Percentiles rank a stretch among this genome's conserved stretches.
phyloP scores from a whole-genome alignment of 257 asterid genomes.

The Pogostemon cablin region DNA sequence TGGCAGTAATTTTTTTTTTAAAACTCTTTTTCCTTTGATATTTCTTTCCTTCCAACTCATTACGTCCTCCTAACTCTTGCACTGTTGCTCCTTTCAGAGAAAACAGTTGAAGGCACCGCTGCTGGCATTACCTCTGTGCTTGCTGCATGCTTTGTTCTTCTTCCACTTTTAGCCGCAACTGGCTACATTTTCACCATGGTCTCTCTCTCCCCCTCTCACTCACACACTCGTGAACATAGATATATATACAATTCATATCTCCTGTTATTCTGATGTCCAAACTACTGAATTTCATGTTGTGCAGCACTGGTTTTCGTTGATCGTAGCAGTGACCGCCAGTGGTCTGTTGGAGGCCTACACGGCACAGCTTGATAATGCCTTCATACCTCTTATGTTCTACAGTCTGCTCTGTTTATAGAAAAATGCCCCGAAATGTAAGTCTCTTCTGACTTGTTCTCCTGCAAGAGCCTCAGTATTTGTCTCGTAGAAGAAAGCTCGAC shows the following conservation, averaged over 20 bases:
- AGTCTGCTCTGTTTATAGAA: conserved; percentile 79
- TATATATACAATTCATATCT: neutral
- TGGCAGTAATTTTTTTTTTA: conserved; percentile 58
- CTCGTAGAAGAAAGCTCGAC: conserved; percentile 36
- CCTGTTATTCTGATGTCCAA: conserved; percentile 29
- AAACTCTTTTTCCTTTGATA: conserved; percentile 15
- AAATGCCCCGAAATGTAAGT: conserved; percentile 13
- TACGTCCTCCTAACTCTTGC: conserved; percentile 20
- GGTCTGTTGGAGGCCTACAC: conserved; percentile 96
- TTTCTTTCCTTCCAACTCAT: conserved; percentile 8
- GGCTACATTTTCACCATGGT: conserved; percentile 85
- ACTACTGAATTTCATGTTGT: conserved; percentile 28
- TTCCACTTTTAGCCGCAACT: conserved; percentile 84
- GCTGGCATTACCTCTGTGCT: conserved; percentile 98
- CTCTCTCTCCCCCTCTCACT: conserved; percentile 41
- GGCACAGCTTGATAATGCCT: conserved; percentile 96
- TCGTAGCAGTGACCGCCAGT: conserved; percentile 74
- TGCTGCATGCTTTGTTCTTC: conserved; percentile 79
- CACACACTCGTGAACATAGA: neutral
- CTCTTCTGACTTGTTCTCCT: conserved; percentile 1
- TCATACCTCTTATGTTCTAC: conserved; percentile 94
- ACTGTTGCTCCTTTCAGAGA: conserved; percentile 52
- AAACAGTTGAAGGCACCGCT: conserved; percentile 97
- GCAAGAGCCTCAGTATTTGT: conserved; percentile 12
- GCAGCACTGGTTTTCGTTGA: conserved; percentile 89